Evolutionary conservation across 768 basidiomycete species (phyloP), one percentile per base, ranked within the genome.

Genomic region (Daedalea quercina): DNA sequence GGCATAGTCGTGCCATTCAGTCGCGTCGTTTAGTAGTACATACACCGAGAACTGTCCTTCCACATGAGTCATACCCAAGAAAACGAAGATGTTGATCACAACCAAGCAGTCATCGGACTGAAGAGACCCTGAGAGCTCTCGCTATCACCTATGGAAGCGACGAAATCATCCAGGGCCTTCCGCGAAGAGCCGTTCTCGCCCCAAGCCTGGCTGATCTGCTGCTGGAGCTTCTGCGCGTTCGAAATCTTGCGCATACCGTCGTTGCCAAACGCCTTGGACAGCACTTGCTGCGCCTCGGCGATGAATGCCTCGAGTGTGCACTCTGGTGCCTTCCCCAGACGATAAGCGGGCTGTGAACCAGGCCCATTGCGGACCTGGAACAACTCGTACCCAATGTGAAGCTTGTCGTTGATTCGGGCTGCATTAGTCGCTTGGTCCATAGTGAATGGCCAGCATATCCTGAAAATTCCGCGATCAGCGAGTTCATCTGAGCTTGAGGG

Each of bases 401-500:
- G 56, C 43, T 57, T 54, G 15, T 59, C 57, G 12, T 59, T 51
- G 31, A 62, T 47, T 25, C 58, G 52, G 3, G 62, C 42, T 9
- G 58, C 52, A 51, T 64, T 64, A 13, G 41, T 26, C 1, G 63
- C 58, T 52, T 66, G 63, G 47, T 66, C 65, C 2, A 51, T 57
- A 23, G 41, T 33, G 49, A 62, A 59, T 1, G 65, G 65, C 65
- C 65, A 66, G 22, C 60, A 54, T 24, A 66, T 66, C 55, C 65
- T 66, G 19, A 23, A 34, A 24, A 15, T 17, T 15, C 13, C 4
- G 17, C 19, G 8, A 40, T 40, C 4, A 40, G 37, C 15, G 37
- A 6, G 37, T 19, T 12, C 11, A 20, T 12, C 2, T 3, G 13
- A 17, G 6, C 17, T 9, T 0, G 13, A 44, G 3, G 35, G 19